Percentiles rank a stretch among this genome's conserved stretches.
These are phyloP conservation scores for Mortierella sp. DNA, from an alignment of 371 early-diverging fungal species.

Conservation along the genomic window DNA sequence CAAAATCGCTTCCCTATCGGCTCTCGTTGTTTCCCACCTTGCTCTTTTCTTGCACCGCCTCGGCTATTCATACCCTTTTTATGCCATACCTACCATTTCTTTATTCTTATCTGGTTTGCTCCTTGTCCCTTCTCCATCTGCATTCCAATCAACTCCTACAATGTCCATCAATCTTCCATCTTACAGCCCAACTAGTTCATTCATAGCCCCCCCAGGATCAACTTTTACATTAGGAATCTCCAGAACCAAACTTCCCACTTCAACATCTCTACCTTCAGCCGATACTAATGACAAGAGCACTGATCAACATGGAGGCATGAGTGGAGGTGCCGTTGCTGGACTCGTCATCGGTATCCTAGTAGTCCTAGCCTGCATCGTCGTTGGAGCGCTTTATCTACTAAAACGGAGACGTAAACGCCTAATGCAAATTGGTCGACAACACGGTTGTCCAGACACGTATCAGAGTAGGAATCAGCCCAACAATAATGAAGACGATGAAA, in stretches of 20 bases:
- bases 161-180: too few relatives aligned
- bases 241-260: not conserved
- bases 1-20: not conserved
- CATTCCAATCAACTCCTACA: too few relatives aligned
- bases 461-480: not conserved
- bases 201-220: not conserved
- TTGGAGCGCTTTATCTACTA: constrained; percentile 29
- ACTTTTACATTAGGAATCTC: not conserved
- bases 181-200: not conserved
- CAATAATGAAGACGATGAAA: not conserved
- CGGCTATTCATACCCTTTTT: not conserved
- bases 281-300: not conserved
- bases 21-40: constrained; percentile 1
- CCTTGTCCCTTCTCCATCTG: too few relatives aligned
- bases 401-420: constrained; percentile 45
- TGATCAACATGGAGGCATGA: constrained; percentile 17
- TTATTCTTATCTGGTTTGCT: not conserved
- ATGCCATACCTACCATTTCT: not conserved
- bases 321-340: constrained; percentile 45
- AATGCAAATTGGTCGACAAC: constrained; percentile 23
- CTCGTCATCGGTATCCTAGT: constrained; percentile 28
- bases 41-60: not conserved
- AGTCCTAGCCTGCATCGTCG: constrained; percentile 27
- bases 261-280: not conserved
- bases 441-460: not conserved